Percentiles rank a stretch among this genome's conserved stretches.
phyloP scores from a whole-genome alignment of 2,329 filamentous ascomycete species.

The Phialocephala subalpina region DNA sequence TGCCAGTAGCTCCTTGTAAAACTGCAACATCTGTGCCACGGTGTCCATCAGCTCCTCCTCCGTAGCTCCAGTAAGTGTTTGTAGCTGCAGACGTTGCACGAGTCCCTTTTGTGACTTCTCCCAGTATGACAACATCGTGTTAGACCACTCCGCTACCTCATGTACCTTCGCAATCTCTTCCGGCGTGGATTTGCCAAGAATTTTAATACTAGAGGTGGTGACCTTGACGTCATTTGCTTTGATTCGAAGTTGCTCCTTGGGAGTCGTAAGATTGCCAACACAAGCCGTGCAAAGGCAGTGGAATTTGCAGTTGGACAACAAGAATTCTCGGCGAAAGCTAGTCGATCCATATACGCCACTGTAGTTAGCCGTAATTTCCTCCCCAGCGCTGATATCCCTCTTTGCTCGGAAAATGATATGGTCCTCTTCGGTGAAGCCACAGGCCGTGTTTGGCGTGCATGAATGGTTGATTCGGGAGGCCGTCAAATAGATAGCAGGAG shows the following conservation, averaged over 20 bases:
- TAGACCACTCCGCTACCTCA: too few species aligned
- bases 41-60: not conserved
- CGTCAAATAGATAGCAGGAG: not conserved
- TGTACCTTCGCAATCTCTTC: too few species aligned
- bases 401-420: constrained; percentile 14
- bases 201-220: too few species aligned
- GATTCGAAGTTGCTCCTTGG: too few species aligned
- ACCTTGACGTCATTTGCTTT: too few species aligned
- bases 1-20: not conserved
- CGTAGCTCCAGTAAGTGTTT: not conserved
- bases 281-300: not conserved
- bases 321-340: too few species aligned
- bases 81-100: too few species aligned
- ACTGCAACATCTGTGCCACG: not conserved
- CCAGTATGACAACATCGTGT: too few species aligned
- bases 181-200: too few species aligned
- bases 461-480: constrained; percentile 13
- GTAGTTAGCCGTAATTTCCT: constrained; percentile 12
- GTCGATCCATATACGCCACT: not conserved
- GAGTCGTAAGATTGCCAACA: not conserved
- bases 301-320: not conserved
- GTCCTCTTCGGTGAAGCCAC: constrained; percentile 3
- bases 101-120: too few species aligned
- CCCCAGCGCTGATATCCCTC: constrained; percentile 1
- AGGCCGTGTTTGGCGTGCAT: not conserved